Evolutionary conservation across 345 rosid genomes (phyloP), one percentile per base, ranked within the genome.

Genomic region (Populus simonii): DNA sequence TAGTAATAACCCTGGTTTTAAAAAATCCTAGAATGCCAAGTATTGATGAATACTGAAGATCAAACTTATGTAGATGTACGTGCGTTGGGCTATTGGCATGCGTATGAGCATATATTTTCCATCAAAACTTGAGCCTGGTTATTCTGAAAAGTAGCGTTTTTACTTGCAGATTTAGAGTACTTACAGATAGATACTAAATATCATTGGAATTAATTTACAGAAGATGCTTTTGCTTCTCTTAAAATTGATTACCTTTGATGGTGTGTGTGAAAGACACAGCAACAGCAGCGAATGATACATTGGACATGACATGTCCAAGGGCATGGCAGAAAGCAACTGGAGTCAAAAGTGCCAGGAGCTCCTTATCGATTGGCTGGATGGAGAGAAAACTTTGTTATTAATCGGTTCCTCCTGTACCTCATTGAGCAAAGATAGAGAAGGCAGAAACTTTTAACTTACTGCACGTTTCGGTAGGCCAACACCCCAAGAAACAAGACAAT

Each of bases 231-330:
- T 59, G 17, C 33, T 39, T 29, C 55, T 47, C 35, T 35, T 36
- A 11, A 17, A 43, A 9, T 66, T 79, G 73, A 29, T 27, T 43
- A 90, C 99, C 99, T 92, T 95, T 93, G 81, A 93, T 55, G 33
- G 99, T 95, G 85, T 93, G 99, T 18, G 98, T 90, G 91, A 95
- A 95, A 63, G 99, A 95, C 79, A 95, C 99, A 70, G 99, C 99
- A 70, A 95, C 99, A 9, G 99, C 99, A 0, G 99, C 98, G 78
- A 95, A 93, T 20, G 98, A 93, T 71, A 95, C 94, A 57, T 95
- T 95, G 84, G 93, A 90, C 23, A 94, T 95, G 45, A 95, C 96
- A 80, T 95, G 99, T 23, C 99, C 99, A 12, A 95, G 6, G 5
- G 97, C 99, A 71, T 95, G 99, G 83, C 98, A 95, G 7, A 86